Percentiles rank a stretch among this genome's conserved stretches.
phyloP scores from a whole-genome alignment of 805 yeast genomes.

The Cephaloascus albidus region DNA sequence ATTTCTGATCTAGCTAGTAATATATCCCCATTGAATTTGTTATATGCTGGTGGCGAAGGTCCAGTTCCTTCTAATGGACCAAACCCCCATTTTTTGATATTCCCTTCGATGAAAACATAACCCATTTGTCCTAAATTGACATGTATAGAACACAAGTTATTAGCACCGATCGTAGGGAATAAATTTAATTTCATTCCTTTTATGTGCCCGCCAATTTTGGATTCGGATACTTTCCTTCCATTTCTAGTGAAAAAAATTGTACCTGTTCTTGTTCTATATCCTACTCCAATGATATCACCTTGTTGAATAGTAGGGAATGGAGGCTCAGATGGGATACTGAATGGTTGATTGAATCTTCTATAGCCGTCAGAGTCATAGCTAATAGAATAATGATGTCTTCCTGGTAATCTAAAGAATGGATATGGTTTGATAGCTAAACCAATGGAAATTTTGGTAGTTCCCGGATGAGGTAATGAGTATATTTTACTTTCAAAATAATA shows the following conservation, averaged over 20 bases:
- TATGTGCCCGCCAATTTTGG: conserved; percentile 71
- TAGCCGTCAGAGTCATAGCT: conserved; percentile 85
- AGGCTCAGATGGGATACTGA: conserved; percentile 28
- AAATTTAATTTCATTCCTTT: conserved; percentile 62
- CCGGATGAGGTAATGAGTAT: conserved; percentile 56
- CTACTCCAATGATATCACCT: conserved; percentile 93
- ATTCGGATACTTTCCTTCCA: conserved; percentile 81
- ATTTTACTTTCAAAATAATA: conserved; percentile 86
- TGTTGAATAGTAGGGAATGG: conserved; percentile 53
- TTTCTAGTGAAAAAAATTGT: conserved; percentile 90
- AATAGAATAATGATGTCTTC: conserved; percentile 76
- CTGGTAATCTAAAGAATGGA: conserved; percentile 90
- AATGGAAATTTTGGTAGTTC: conserved; percentile 49
- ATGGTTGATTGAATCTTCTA: conserved; percentile 70
- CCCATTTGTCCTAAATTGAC: conserved; percentile 88
- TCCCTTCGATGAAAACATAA: conserved; percentile 83
- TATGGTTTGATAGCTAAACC: conserved; percentile 86
- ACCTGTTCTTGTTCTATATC: conserved; percentile 75
- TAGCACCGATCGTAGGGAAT: conserved; percentile 87
- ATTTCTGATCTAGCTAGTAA: conserved; percentile 57
- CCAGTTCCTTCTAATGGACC: conserved; percentile 85
- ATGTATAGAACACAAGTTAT: conserved; percentile 71
- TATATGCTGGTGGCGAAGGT: conserved; percentile 92
- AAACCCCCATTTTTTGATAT: conserved; percentile 91
- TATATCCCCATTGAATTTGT: conserved; percentile 68